Percentiles rank a stretch among this genome's conserved stretches.
Evolutionary conservation across 2,329 filamentous ascomycete genomes (phyloP).

Genomic region (Emergomyces orientalis): DNA sequence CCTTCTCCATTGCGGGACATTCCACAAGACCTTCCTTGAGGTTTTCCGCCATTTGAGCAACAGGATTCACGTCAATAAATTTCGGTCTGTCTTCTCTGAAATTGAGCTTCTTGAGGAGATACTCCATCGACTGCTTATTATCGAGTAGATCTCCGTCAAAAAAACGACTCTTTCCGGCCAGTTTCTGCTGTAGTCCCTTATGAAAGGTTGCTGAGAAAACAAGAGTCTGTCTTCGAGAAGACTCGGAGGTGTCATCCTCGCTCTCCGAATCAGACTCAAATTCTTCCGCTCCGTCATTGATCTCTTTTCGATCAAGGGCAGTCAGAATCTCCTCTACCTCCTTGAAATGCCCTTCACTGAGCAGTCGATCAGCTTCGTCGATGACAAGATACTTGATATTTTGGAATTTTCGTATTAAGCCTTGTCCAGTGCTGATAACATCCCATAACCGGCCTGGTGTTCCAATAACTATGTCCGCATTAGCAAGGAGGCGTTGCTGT

Average conservation of each 20-base stretch:
- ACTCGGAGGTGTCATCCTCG: slow-evolving; percentile 33
- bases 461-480: slow-evolving; percentile 85
- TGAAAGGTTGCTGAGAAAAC: slow-evolving; percentile 97
- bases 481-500: slow-evolving; percentile 73
- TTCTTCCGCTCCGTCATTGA: slow-evolving; percentile 34
- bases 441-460: slow-evolving; percentile 94
- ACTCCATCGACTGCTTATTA: slow-evolving; percentile 79
- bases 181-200: slow-evolving; percentile 80
- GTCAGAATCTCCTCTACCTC: slow-evolving; percentile 82
- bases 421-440: slow-evolving; percentile 66
- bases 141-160: slow-evolving; percentile 52
- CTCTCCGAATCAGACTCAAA: slow-evolving; percentile 28
- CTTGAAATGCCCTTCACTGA: slow-evolving; percentile 91
- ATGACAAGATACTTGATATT: slow-evolving; percentile 74
- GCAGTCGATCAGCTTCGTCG: slow-evolving; percentile 84
- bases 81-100: slow-evolving; percentile 77
- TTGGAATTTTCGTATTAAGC: slow-evolving; percentile 61
- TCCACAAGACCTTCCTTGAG: slow-evolving; percentile 86
- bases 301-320: slow-evolving; percentile 59
- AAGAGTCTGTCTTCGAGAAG: slow-evolving; percentile 62
- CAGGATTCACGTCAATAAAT: slow-evolving; percentile 85
- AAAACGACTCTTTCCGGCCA: slow-evolving; percentile 64
- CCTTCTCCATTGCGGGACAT: slow-evolving; percentile 88
- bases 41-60: slow-evolving; percentile 75
- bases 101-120: slow-evolving; percentile 79